Evolutionary conservation across 1,139 yeast species (phyloP).

Genomic region (Sugiyamaella paludigena): DNA sequence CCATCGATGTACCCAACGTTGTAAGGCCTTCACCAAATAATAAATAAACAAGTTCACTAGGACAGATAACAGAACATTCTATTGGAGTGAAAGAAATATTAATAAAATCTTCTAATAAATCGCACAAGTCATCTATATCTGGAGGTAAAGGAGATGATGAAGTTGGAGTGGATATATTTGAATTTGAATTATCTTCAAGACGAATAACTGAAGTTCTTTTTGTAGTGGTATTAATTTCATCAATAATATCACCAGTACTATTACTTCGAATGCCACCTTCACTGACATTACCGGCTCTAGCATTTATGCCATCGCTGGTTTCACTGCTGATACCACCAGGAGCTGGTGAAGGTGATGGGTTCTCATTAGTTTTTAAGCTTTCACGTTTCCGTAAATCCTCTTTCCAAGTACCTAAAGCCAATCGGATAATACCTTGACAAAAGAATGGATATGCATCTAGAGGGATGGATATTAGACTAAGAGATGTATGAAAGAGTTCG

Average conservation of each 20-base stretch:
- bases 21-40: slow-evolving; percentile 43
- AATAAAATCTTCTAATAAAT: slow-evolving; percentile 40
- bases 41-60: slow-evolving; percentile 40
- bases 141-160: slow-evolving; percentile 11
- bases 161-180: slow-evolving; percentile 19
- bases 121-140: slow-evolving; percentile 22
- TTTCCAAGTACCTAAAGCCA: slow-evolving; percentile 31
- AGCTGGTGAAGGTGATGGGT: neutral
- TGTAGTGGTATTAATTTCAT: neutral
- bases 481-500: slow-evolving; percentile 30
- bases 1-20: slow-evolving; percentile 20
- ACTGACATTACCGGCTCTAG: neutral
- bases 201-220: slow-evolving; percentile 10
- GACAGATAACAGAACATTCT: slow-evolving; percentile 56
- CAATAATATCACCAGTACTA: too few relatives aligned
- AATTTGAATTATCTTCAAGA: slow-evolving; percentile 15
- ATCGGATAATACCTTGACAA: slow-evolving; percentile 31
- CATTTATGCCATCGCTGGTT: neutral
- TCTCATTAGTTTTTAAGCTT: neutral
- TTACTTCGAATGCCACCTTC: too few relatives aligned
- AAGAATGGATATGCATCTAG: slow-evolving; percentile 29
- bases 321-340: neutral
- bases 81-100: slow-evolving; percentile 57
- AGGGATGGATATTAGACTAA: slow-evolving; percentile 35
- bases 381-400: slow-evolving; percentile 18